Evolutionary conservation across 2,329 filamentous ascomycete species (phyloP).

Genomic region (Colletotrichum orchidophilum): DNA sequence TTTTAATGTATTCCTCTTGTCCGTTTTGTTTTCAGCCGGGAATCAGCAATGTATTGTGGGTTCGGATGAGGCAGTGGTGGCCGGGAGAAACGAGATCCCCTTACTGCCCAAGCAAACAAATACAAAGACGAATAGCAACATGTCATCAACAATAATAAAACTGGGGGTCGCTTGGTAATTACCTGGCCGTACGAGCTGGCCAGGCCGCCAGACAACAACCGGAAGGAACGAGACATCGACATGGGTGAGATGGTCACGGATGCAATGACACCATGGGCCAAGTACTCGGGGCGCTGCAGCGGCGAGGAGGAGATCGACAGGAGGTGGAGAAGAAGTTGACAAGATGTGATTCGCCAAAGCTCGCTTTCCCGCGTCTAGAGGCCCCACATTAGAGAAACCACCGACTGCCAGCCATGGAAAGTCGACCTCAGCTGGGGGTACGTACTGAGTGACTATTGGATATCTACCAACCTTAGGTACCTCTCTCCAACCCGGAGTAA

Average conservation of each 20-base stretch:
- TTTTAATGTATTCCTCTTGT: neutral
- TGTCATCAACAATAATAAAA: neutral
- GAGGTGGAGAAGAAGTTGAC: slow-evolving; percentile 13
- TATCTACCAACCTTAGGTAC: too few species aligned
- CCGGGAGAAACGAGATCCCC: neutral
- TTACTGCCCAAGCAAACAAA: neutral
- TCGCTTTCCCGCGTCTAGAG: neutral
- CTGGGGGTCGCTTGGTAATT: neutral
- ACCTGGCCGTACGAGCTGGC: too few species aligned
- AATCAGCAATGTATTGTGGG: neutral
- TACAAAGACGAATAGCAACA: neutral
- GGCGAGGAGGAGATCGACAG: slow-evolving; percentile 33
- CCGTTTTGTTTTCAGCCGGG: neutral
- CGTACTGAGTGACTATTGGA: neutral
- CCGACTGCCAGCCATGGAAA: neutral
- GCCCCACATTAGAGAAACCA: neutral
- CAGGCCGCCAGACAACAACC: neutral
- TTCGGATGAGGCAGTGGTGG: neutral
- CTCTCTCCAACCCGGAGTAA: neutral
- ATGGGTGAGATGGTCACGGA: neutral
- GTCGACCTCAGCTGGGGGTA: neutral
- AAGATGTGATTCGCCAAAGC: neutral
- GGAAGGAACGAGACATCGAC: neutral
- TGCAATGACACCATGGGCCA: slow-evolving; percentile 23
- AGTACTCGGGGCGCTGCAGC: neutral